Evolutionary conservation across 176 grass and related monocot genomes (phyloP), one percentile per base, ranked within the genome.

Genomic region (Cenchrus purpureus): DNA sequence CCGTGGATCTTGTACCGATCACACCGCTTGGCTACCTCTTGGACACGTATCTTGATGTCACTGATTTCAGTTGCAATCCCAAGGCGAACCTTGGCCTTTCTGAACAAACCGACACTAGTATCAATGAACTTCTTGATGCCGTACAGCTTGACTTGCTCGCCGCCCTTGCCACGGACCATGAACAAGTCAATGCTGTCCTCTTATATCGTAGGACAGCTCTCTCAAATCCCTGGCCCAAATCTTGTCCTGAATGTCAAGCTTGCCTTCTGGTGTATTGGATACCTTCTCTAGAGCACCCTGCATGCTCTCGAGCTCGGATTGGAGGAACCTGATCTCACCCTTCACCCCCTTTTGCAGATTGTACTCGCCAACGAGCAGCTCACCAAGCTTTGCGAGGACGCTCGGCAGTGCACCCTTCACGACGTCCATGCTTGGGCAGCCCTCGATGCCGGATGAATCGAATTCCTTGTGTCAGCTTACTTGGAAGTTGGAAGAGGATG

Each of bases 191-290:
- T 11, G 5, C 0, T 46, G 53, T 83, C 81, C 22, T 83, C 81
- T n/a, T 3, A 57, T 83, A 16, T 83, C 81, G 12, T 83, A 74
- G 55, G 81, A 71, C 5, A 84, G 10, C 28, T 84, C 70, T 2
- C 81, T 29, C 6, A 84, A 10, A 2, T 84, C 42, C 6, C 14
- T 52, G 25, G 77, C 45, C 77, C 77, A 79, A 5, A 66, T 52
- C 61, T 52, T 79, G 25, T 64, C 25, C 61, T 52, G 61, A 1
- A 1, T 52, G 4, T 34, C 45, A 12, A 52, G 77, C 4, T 66
- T 22, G 25, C 66, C 14, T 15, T 0, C 2, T 2, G 57, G 75
- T 12, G 46, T n/a, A 0, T 1, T 10, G 4, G 60, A 79, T 44
- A 52, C 6, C 3, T 65, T 51, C 60, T 32, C 43, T 0, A 79